Evolutionary conservation across 2,329 filamentous ascomycete genomes (phyloP).

Genomic region (Phaeosphaeria sp.): DNA sequence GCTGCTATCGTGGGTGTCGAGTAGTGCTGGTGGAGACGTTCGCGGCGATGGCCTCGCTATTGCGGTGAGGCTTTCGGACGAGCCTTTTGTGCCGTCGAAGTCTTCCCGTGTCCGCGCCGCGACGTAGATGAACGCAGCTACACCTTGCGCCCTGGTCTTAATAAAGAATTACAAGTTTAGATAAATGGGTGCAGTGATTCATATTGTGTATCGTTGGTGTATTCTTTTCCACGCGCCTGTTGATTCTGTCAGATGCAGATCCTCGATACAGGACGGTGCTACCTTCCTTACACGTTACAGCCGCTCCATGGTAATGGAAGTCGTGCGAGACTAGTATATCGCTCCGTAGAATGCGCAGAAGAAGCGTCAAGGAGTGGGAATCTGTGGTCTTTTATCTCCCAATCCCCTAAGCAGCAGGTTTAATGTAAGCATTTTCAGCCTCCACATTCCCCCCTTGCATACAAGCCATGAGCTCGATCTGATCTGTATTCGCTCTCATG

Average conservation of each 20-base stretch:
- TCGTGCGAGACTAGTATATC: not conserved
- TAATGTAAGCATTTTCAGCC: not conserved
- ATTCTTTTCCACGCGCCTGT: not conserved
- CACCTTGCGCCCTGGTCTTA: no score
- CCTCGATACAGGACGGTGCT: not conserved
- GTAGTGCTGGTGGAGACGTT: not conserved
- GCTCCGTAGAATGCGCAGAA: not conserved
- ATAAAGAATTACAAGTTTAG: no score
- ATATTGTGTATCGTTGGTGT: not conserved
- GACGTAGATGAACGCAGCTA: no score
- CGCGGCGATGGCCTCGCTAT: not conserved
- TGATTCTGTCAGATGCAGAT: not conserved
- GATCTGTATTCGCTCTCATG: not conserved
- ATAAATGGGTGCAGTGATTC: not conserved
- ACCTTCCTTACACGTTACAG: not conserved
- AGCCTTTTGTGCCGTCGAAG: not conserved
- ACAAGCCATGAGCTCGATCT: not conserved
- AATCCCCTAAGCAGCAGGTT: not conserved
- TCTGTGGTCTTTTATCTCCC: no score
- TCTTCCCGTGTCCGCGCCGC: not conserved
- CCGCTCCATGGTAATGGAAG: not conserved
- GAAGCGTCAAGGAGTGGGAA: not conserved
- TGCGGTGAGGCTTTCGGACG: not conserved
- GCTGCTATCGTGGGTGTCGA: not conserved
- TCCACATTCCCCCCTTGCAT: conserved; percentile 3